Conservation (phyloP, 2,329 filamentous ascomycete genomes). For the Bisporella sp. region DNA sequence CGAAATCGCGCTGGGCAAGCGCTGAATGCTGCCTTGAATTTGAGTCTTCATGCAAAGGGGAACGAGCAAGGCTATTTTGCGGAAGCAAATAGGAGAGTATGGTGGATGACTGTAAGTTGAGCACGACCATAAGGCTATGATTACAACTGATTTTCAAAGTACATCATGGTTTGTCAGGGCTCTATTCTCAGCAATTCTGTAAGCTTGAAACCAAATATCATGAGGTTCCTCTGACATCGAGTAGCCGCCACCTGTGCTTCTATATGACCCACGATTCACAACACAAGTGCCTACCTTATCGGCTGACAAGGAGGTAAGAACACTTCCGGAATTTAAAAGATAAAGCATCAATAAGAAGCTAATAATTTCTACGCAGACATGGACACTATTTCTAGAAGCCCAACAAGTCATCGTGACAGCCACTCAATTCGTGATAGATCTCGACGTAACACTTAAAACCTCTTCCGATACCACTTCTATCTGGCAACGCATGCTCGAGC, state of each 20-base stretch:
- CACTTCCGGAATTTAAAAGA: conserved; percentile 8
- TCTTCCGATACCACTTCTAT: conserved; percentile 33
- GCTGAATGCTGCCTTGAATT: conserved; percentile 37
- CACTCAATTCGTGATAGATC: conserved; percentile 41
- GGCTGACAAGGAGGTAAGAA: conserved; percentile 33
- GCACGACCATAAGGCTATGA: background rate
- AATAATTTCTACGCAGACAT: conserved; percentile 25
- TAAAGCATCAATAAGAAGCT: too few relatives aligned
- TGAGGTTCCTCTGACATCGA: background rate
- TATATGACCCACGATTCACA: conserved; percentile 38
- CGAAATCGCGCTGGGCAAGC: conserved; percentile 40
- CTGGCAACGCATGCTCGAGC: conserved; percentile 24
- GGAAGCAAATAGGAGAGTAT: conserved; percentile 40
- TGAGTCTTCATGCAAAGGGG: conserved; percentile 34
- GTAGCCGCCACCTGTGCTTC: conserved; percentile 36
- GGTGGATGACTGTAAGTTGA: conserved; percentile 45
- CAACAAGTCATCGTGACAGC: conserved; percentile 41
- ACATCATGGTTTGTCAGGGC: conserved; percentile 42
- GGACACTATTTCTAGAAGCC: conserved; percentile 34
- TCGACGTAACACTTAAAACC: conserved; percentile 35
- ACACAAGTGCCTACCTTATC: conserved; percentile 35
- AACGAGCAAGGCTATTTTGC: conserved; percentile 33
- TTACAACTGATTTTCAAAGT: conserved; percentile 24
- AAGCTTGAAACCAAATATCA: conserved; percentile 11
- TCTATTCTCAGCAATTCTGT: conserved; percentile 44